Percentiles rank a stretch among this genome's conserved stretches.
These are phyloP conservation scores for Rhodocollybia butyracea DNA, from an alignment of 768 basidiomycete species.

Conservation along the genomic window DNA sequence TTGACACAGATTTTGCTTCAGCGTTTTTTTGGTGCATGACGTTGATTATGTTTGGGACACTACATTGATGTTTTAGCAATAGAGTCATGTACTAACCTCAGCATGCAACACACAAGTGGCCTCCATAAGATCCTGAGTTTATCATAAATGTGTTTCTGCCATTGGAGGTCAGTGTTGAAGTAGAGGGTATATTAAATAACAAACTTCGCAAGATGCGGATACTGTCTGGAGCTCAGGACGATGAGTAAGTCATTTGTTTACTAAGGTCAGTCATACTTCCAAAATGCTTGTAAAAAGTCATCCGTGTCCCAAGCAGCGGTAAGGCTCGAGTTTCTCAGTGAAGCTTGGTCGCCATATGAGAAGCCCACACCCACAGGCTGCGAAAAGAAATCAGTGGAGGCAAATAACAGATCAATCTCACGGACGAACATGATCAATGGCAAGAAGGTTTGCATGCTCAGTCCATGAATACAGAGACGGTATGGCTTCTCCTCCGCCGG, in stretches of 20 bases:
- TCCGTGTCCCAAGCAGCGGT: slow-evolving; percentile 22
- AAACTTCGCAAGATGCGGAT: background rate
- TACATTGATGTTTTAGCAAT: too few relatives aligned
- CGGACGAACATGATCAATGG: slow-evolving; percentile 4
- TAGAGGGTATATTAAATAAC: too few relatives aligned
- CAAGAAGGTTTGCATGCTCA: background rate
- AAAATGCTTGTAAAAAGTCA: slow-evolving; percentile 26
- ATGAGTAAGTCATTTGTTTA: too few relatives aligned
- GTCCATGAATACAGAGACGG: slow-evolving; percentile 3
- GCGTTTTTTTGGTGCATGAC: background rate
- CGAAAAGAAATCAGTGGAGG: background rate
- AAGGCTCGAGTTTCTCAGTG: slow-evolving; percentile 6
- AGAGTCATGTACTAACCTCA: background rate
- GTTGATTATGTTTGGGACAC: background rate
- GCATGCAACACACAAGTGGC: background rate
- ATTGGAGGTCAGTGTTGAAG: too few relatives aligned
- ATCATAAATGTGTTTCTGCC: background rate
- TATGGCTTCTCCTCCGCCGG: background rate
- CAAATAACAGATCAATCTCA: background rate
- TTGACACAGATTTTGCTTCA: background rate
- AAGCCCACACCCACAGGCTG: slow-evolving; percentile 22
- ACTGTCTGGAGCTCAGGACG: too few relatives aligned
- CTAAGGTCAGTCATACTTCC: too few relatives aligned
- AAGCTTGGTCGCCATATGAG: slow-evolving; percentile 16
- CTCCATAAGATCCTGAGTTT: background rate